Conservation (phyloP, 2,329 filamentous ascomycete genomes). For the Arthroderma uncinatum region DNA sequence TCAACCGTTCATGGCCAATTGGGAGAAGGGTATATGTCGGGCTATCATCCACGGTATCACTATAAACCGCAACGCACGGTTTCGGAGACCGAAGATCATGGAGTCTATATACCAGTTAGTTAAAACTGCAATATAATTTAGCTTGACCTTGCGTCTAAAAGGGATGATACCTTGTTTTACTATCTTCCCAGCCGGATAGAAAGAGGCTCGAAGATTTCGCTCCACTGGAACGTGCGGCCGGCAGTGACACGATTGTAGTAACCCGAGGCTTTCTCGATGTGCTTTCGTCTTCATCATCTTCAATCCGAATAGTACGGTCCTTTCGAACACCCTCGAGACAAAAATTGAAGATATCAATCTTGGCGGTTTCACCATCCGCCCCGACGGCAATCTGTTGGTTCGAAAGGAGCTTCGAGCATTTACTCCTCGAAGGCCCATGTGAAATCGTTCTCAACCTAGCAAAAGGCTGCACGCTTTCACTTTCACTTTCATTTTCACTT, state of each 20-base stretch:
- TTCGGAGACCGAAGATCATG: slow-evolving; percentile 49
- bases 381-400: slow-evolving; percentile 42
- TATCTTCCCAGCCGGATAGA: slow-evolving; percentile 50
- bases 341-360: slow-evolving; percentile 43
- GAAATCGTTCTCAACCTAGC: slow-evolving; percentile 25
- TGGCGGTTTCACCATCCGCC: slow-evolving; percentile 32
- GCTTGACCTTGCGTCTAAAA: too few relatives aligned
- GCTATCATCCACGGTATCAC: slow-evolving; percentile 47
- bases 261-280: slow-evolving; percentile 20
- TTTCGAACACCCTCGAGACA: slow-evolving; percentile 33
- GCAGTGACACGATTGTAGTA: slow-evolving; percentile 30
- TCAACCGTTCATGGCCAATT: slow-evolving; percentile 46
- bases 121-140: too few relatives aligned
- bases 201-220: slow-evolving; percentile 41
- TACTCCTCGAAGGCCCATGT: slow-evolving; percentile 26
- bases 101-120: slow-evolving; percentile 31
- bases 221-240: slow-evolving; percentile 16
- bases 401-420: slow-evolving; percentile 45
- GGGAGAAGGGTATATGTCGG: slow-evolving; percentile 49
- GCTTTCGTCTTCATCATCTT: slow-evolving; percentile 23
- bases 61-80: slow-evolving; percentile 40
- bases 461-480: slow-evolving; percentile 28
- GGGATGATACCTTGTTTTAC: slow-evolving; percentile 38
- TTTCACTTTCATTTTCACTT: slow-evolving; percentile 20
- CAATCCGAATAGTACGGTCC: slow-evolving; percentile 30